Conservation (phyloP, 2,329 filamentous ascomycete species). For the Shiraia bambusicola region DNA sequence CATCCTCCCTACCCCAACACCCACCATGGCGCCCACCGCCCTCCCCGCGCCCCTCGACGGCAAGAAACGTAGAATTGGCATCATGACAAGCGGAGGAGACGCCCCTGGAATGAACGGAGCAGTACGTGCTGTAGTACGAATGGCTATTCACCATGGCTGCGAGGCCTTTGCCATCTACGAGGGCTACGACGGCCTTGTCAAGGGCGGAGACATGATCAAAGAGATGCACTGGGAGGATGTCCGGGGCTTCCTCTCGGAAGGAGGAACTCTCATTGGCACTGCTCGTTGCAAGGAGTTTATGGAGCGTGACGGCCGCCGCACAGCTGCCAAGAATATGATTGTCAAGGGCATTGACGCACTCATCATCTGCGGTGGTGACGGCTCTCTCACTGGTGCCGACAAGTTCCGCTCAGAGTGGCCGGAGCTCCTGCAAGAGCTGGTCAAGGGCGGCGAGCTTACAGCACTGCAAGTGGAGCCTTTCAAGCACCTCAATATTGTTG, state of each 20-base stretch:
- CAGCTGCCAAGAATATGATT: slow-evolving; percentile 92
- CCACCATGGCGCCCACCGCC: slow-evolving; percentile 33
- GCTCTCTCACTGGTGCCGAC: slow-evolving; percentile 86
- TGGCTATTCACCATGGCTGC: slow-evolving; percentile 74
- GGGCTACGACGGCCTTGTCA: slow-evolving; percentile 92
- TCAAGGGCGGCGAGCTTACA: slow-evolving; percentile 70
- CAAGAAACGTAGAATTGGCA: slow-evolving; percentile 69
- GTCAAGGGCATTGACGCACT: slow-evolving; percentile 90
- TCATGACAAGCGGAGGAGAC: slow-evolving; percentile 94
- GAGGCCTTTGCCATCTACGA: slow-evolving; percentile 66
- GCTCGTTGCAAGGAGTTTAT: slow-evolving; percentile 91
- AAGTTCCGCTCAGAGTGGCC: slow-evolving; percentile 93
- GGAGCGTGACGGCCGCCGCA: slow-evolving; percentile 78
- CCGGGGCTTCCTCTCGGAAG: slow-evolving; percentile 88
- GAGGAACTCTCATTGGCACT: slow-evolving; percentile 93
- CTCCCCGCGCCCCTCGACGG: slow-evolving; percentile 42
- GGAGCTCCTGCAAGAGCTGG: slow-evolving; percentile 79
- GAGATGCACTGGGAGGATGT: slow-evolving; percentile 92
- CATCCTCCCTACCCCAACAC: slow-evolving; percentile 3
- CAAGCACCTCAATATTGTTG: slow-evolving; percentile 90
- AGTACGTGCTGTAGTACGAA: slow-evolving; percentile 86
- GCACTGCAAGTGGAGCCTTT: slow-evolving; percentile 72
- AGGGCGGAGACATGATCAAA: slow-evolving; percentile 83
- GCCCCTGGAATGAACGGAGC: slow-evolving; percentile 93
- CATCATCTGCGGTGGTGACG: slow-evolving; percentile 95